phyloP scores from a whole-genome alignment of 1,284 basidiomycete species.

The Coniferiporia weirii region DNA sequence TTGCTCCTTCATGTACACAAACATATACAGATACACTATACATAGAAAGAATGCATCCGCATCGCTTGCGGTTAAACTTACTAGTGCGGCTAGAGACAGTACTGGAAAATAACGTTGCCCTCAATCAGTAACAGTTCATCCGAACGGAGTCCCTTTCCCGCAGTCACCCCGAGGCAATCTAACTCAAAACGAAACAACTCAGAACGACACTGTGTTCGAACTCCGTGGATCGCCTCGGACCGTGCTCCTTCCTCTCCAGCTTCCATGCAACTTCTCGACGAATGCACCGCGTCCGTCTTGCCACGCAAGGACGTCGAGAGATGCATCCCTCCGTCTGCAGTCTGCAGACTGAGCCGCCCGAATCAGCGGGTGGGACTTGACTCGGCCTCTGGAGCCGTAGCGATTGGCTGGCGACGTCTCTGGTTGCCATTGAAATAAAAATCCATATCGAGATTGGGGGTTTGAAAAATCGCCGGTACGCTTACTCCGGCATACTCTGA shows the following conservation, averaged over 20 bases:
- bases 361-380: conserved; percentile 5
- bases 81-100: neutral
- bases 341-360: neutral
- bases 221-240: conserved; percentile 4
- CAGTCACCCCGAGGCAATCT: neutral
- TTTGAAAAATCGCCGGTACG: no score
- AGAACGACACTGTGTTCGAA: neutral
- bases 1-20: neutral
- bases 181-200: conserved; percentile 2
- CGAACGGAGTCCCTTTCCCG: neutral
- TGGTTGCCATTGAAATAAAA: no score
- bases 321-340: conserved; percentile 46
- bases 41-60: neutral
- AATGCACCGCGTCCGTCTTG: conserved; percentile 59
- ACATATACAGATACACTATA: conserved; percentile 7
- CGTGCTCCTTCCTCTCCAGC: neutral
- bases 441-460: no score
- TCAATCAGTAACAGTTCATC: neutral
- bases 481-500: no score
- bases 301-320: conserved; percentile 58
- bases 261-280: conserved; percentile 65
- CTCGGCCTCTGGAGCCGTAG: conserved; percentile 4
- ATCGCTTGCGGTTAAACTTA: conserved; percentile 10
- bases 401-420: conserved; percentile 1
- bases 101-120: neutral